These are phyloP conservation scores for Alopecurus myosuroides DNA, from an alignment of 176 grass and related monocot genomes.

Conservation along the genomic window DNA sequence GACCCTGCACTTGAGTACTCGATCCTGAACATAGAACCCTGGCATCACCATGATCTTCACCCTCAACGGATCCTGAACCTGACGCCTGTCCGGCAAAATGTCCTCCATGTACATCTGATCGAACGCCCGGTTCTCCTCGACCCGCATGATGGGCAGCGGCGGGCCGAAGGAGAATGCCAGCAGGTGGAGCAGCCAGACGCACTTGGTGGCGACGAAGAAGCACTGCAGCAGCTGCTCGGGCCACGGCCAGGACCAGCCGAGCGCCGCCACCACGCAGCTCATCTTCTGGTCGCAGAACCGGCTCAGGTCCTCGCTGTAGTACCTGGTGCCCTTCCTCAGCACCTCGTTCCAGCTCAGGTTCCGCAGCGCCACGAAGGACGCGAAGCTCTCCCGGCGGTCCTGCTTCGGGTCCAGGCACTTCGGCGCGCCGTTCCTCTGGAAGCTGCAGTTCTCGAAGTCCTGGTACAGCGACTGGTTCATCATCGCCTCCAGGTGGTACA, in stretches of 20 bases:
- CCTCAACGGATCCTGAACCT: slow-evolving; percentile 16
- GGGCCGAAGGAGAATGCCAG: slow-evolving; percentile 80
- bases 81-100: slow-evolving; percentile 44
- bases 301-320: slow-evolving; percentile 78
- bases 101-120: slow-evolving; percentile 87
- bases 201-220: slow-evolving; percentile 87
- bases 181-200: slow-evolving; percentile 85
- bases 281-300: slow-evolving; percentile 91
- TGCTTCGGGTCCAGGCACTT: slow-evolving; percentile 56
- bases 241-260: slow-evolving; percentile 74
- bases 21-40: slow-evolving; percentile 76
- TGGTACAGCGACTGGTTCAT: slow-evolving; percentile 72
- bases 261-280: slow-evolving; percentile 59
- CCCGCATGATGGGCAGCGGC: slow-evolving; percentile 48
- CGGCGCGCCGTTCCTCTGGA: slow-evolving; percentile 51
- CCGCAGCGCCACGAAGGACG: slow-evolving; percentile 59
- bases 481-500: slow-evolving; percentile 72
- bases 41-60: slow-evolving; percentile 88
- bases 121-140: slow-evolving; percentile 44
- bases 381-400: slow-evolving; percentile 50
- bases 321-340: slow-evolving; percentile 74
- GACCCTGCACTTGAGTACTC: slow-evolving; percentile 79
- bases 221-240: slow-evolving; percentile 79
- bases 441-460: slow-evolving; percentile 84
- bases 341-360: slow-evolving; percentile 97